Base-by-base conservation (phyloP, 176 grass and related monocot genomes). In the Alopecurus myosuroides region DNA sequence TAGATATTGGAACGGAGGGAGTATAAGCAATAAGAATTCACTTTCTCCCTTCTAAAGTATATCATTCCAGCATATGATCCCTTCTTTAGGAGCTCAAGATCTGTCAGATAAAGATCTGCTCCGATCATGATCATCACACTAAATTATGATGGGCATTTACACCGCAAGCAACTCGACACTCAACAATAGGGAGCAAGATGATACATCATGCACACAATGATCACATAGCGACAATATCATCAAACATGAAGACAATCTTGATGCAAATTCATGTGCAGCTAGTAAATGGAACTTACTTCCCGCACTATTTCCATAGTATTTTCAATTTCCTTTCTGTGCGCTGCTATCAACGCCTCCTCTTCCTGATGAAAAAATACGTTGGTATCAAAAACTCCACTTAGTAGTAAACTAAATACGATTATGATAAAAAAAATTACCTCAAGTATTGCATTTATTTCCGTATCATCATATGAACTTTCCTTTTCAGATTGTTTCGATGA, bases 281-380 rank as follows among this genome's bases (percentile, higher is more conserved):
- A 73, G 70, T 48, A 35, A 26, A 15, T 50, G 5, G 31, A 78
- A 89, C 87, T 92, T 92, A 96, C 97, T 81, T 99, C 97, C 0
- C 97, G 97, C 29, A 99, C 94, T 1, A 99, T 99, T 83, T 99
- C 97, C 97, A 99, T 99, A 33, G 97, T 99, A 82, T 94, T 99
- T 67, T 99, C 94, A 10, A 99, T 99, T 88, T 99, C 97, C 83
- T 96, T 99, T 86, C 94, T 92, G 81, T 99, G 97, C 63, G 94
- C 91, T 68, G 97, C 97, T 79, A 99, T 99, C 28, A 99, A 84
- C 58, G 91, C 94, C 80, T 99, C 97, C 86, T 96, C 97, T 89
- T 99, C 97, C 97, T 99, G 56, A 88, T 51, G 86, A 78, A 83
- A 78, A 90, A 17, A 46, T 71, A 70, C 53, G 20, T 44, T 71